Evolutionary conservation across 371 early-diverging fungal genomes (phyloP).

Genomic region (Batkoa obscura): DNA sequence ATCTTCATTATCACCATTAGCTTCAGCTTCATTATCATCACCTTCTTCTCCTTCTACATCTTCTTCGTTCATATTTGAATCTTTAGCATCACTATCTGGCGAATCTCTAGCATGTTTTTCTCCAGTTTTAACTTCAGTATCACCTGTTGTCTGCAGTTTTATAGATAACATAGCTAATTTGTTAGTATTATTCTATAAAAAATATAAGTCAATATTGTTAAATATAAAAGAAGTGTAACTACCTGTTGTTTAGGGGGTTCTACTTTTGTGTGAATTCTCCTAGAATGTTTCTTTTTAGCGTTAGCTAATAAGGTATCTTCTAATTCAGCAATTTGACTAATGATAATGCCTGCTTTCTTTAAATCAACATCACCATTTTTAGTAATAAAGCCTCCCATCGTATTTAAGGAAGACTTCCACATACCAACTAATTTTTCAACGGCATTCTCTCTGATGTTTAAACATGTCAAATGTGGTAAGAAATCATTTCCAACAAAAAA

Average conservation of each 20-base stretch:
- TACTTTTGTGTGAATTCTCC: no score
- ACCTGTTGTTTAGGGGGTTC: no score
- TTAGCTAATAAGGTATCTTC: slow-evolving; percentile 68
- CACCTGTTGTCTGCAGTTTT: no score
- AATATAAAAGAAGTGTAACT: no score
- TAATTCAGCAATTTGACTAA: slow-evolving; percentile 58
- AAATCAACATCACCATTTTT: slow-evolving; percentile 60
- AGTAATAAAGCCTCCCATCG: slow-evolving; percentile 75
- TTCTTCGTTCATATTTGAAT: slow-evolving; percentile 10
- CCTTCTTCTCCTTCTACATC: slow-evolving; percentile 11
- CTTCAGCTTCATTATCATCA: neutral
- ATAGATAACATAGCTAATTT: no score
- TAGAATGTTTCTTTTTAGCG: neutral
- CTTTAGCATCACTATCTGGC: slow-evolving; percentile 1
- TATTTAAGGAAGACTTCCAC: slow-evolving; percentile 59
- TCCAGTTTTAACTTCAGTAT: slow-evolving; percentile 5
- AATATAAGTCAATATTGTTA: no score
- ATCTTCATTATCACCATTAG: no score
- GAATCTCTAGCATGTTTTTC: neutral
- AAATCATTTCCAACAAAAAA: slow-evolving; percentile 99
- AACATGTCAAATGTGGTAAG: slow-evolving; percentile 94
- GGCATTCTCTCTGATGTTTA: slow-evolving; percentile 96
- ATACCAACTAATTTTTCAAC: slow-evolving; percentile 73
- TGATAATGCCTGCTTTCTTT: slow-evolving; percentile 47
- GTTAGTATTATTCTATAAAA: no score